phyloP scores from a whole-genome alignment of 1,284 basidiomycete species.

The Leccinum pachyderme region DNA sequence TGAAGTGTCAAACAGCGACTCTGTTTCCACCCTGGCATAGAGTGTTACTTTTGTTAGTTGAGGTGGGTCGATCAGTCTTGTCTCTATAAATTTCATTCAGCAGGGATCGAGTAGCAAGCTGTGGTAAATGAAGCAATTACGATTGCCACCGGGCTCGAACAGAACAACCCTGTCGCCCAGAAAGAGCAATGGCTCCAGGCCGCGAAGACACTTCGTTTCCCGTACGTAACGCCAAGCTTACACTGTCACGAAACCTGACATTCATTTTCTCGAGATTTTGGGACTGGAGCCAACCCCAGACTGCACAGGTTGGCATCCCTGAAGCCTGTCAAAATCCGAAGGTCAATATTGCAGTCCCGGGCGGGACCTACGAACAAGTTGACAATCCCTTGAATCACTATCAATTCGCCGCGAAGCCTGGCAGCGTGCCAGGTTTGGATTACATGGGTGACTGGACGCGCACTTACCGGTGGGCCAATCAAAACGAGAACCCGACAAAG shows the following conservation, averaged over 20 bases:
- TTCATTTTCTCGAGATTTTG: conserved; percentile 10
- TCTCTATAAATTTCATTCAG: not conserved
- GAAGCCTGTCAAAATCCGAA: conserved; percentile 1
- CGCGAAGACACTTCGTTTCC: conserved; percentile 16
- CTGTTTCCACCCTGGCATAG: conserved; percentile 23
- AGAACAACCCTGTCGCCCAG: not conserved
- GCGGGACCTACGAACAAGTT: not conserved
- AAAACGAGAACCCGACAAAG: not conserved
- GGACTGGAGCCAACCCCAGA: conserved; percentile 16
- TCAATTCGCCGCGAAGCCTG: conserved; percentile 7
- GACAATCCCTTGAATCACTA: conserved; percentile 22
- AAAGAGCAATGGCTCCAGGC: conserved; percentile 11
- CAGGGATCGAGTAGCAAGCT: conserved; percentile 13
- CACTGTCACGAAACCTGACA: not conserved
- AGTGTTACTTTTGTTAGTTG: conserved; percentile 7
- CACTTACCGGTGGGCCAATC: conserved; percentile 19
- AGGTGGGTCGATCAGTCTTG: conserved; percentile 2
- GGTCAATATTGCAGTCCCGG: conserved; percentile 1
- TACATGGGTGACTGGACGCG: conserved; percentile 18
- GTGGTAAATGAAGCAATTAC: conserved; percentile 13
- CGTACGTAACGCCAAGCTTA: conserved; percentile 6
- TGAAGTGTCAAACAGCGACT: conserved; percentile 13
- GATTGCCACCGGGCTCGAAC: conserved; percentile 12
- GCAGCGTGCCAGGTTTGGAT: not conserved
- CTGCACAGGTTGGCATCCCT: conserved; percentile 11